Conservation (phyloP, 1,284 basidiomycete genomes). For the Puccinia coronata region DNA sequence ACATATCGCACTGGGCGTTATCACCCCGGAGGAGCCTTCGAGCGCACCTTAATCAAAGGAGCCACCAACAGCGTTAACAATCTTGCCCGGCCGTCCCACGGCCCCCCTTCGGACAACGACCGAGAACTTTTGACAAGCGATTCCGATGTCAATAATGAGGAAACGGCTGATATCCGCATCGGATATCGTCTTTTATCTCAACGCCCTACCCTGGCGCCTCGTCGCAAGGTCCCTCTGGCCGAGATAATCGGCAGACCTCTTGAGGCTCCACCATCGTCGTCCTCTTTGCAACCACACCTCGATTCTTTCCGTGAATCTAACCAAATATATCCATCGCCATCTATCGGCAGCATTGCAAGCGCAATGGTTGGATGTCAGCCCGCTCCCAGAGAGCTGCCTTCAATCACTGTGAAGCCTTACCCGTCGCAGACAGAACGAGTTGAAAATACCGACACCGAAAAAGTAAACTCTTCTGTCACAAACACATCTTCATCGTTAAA, state of each 20-base stretch:
- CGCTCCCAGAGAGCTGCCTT: neutral
- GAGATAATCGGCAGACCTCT: slow-evolving; percentile 44
- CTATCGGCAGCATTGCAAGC: slow-evolving; percentile 23
- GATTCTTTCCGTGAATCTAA: neutral
- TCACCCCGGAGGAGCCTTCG: neutral
- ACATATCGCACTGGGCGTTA: neutral
- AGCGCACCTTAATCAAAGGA: neutral
- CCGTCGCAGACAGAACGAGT: no score
- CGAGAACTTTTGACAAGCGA: slow-evolving; percentile 33
- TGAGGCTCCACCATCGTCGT: slow-evolving; percentile 15
- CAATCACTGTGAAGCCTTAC: neutral
- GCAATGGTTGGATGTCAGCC: neutral
- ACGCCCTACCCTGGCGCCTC: slow-evolving; percentile 1
- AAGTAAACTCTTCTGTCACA: slow-evolving; percentile 19
- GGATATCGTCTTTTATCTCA: slow-evolving; percentile 20
- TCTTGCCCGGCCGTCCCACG: neutral
- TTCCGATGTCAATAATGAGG: slow-evolving; percentile 8
- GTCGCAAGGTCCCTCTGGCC: slow-evolving; percentile 38
- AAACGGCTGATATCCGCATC: slow-evolving; percentile 1
- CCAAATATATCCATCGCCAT: slow-evolving; percentile 20
- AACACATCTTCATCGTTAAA: slow-evolving; percentile 35
- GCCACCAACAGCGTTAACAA: slow-evolving; percentile 14
- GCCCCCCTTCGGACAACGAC: slow-evolving; percentile 21
- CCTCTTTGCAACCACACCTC: slow-evolving; percentile 10
- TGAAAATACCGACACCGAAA: slow-evolving; percentile 17